These are phyloP conservation scores for Hypomyces perniciosus DNA, from an alignment of 2,329 filamentous ascomycete genomes.

Conservation along the genomic window DNA sequence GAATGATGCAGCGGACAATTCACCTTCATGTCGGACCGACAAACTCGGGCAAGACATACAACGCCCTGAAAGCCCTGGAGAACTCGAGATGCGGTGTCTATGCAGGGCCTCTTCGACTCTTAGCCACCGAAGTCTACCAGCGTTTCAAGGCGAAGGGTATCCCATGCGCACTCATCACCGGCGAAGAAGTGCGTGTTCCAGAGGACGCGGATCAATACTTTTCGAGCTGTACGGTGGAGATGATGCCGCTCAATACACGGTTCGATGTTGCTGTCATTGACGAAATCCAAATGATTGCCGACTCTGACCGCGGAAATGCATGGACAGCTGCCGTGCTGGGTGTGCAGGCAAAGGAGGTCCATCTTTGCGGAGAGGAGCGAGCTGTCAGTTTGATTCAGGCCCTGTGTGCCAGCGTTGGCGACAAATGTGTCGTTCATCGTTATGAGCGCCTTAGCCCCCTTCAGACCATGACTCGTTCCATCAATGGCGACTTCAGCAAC, in stretches of 20 bases:
- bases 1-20: slow-evolving; percentile 72
- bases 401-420: slow-evolving; percentile 72
- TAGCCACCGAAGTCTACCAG: slow-evolving; percentile 94
- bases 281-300: slow-evolving; percentile 96
- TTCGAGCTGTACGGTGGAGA: slow-evolving; percentile 89
- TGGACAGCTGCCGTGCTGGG: slow-evolving; percentile 92
- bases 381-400: slow-evolving; percentile 72
- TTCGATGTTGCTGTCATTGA: slow-evolving; percentile 94
- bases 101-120: slow-evolving; percentile 77
- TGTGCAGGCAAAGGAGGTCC: slow-evolving; percentile 79
- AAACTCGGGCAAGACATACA: slow-evolving; percentile 97
- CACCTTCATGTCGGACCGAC: slow-evolving; percentile 95
- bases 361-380: slow-evolving; percentile 87
- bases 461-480: slow-evolving; percentile 55
- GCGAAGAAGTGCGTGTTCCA: slow-evolving; percentile 76
- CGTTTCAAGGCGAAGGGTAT: slow-evolving; percentile 74
- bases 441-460: slow-evolving; percentile 82
- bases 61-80: slow-evolving; percentile 80
- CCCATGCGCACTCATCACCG: slow-evolving; percentile 75
- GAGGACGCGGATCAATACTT: slow-evolving; percentile 53
- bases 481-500: slow-evolving; percentile 57
- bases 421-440: slow-evolving; percentile 71
- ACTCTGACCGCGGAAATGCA: slow-evolving; percentile 75
- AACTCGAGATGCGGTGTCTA: slow-evolving; percentile 73
- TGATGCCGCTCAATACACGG: slow-evolving; percentile 51